Evolutionary conservation across 2,329 filamentous ascomycete genomes (phyloP), one percentile per base, ranked within the genome.

Genomic region (Clarireedia hainanense): DNA sequence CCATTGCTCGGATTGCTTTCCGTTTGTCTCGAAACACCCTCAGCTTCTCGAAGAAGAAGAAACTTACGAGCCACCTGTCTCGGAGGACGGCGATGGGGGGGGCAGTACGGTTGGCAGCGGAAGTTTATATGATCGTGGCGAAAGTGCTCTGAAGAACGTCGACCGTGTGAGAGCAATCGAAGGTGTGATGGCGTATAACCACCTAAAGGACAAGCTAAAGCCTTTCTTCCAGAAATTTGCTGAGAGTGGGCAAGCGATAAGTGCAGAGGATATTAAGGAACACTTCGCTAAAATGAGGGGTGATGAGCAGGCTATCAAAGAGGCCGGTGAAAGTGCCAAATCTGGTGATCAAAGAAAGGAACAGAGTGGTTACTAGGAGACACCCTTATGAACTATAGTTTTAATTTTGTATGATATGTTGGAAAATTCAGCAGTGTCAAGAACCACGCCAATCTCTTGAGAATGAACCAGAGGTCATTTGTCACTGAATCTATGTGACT

Each of bases 121-220:
- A 47, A 94, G 88, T 60, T 77, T 99, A 2, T 83, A 95, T 36
- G 91, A 97, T 50, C 88, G 91, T 17, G 94, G 94, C 47, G 94
- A 99, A 73, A 92, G 89, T 48, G 92, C 91, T 0, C 79, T 99
- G 27, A 90, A 85, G 69, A 95, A 90, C 65, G 85, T 99, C 56
- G 94, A 99, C 69, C 88, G 94, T 2, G 92, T 97, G 6, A 80
- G 86, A 14, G 94, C 94, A 4, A 96, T 99, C 55, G 89, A 99
- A 70, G 94, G 94, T 15, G 92, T 95, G 47, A 96, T 97, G 91
- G 92, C 91, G 0, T 99, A 97, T 73, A 96, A 97, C 66, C 88
- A 95, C 66, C 80, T 99, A 58, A 94, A 95, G 68, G 91, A 97
- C 67, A 91, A 92, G 69, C 83, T 99, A n/a, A 96, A 92, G 76